Conservation (phyloP, 257 asterid genomes). For the Cynanchum wilfordii region DNA sequence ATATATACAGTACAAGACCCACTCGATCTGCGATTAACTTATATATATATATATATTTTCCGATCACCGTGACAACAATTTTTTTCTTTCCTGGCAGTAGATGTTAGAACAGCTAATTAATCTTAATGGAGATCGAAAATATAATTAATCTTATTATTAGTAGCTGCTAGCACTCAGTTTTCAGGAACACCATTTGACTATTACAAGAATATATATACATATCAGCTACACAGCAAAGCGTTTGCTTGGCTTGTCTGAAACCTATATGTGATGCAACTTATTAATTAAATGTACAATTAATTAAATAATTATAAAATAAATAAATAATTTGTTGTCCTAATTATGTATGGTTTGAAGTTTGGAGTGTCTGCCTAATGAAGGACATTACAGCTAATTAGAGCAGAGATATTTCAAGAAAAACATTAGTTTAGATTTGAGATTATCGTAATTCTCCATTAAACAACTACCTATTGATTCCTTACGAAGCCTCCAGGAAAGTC, state of each 20-base stretch:
- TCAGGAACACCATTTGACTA: neutral
- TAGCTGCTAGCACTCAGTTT: slow-evolving; percentile 10
- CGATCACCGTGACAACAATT: neutral
- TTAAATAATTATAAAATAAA: neutral
- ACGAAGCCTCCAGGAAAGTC: slow-evolving; percentile 19
- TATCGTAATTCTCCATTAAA: neutral
- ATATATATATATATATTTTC: neutral
- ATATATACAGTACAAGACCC: slow-evolving; percentile 24
- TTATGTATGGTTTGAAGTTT: slow-evolving; percentile 20
- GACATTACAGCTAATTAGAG: slow-evolving; percentile 64
- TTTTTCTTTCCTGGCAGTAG: too few relatives aligned
- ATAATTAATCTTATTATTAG: too few relatives aligned
- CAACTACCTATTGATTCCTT: neutral
- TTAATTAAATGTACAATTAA: neutral
- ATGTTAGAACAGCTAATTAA: too few relatives aligned
- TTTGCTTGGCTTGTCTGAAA: slow-evolving; percentile 7
- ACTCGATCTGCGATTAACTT: slow-evolving; percentile 26
- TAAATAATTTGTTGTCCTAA: neutral
- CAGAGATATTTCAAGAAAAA: slow-evolving; percentile 21
- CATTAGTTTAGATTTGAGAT: slow-evolving; percentile 7
- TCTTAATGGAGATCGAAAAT: too few relatives aligned
- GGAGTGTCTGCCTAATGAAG: slow-evolving; percentile 32
- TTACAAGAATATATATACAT: too few relatives aligned
- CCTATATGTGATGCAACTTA: neutral
- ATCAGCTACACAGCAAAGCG: neutral